Evolutionary conservation across 164 flowering plant genomes (phyloP).

Genomic region (Hamamelis virginiana): DNA sequence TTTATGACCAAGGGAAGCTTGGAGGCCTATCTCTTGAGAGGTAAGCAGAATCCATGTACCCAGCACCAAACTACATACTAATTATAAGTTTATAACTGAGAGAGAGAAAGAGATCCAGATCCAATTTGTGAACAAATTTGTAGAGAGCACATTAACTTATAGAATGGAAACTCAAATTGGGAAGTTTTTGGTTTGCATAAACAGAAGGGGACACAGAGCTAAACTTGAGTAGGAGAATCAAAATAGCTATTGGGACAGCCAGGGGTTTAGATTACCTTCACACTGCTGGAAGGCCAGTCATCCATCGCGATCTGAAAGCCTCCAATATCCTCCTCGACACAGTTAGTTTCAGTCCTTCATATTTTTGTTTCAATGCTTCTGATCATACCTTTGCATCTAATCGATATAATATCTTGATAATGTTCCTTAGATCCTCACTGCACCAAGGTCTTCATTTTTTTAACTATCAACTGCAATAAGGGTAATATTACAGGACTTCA

Average conservation of each 20-base stretch:
- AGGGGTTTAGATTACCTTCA: conserved; percentile 37
- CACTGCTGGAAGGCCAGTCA: conserved; percentile 19
- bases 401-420: too few relatives aligned
- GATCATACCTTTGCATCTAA: too few relatives aligned
- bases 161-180: too few relatives aligned
- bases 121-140: neutral
- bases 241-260: conserved; percentile 32
- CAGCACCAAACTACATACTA: neutral
- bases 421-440: neutral
- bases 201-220: conserved; percentile 15
- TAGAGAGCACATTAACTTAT: too few relatives aligned
- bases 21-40: conserved; percentile 21
- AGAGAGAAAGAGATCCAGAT: too few relatives aligned
- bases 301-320: conserved; percentile 36
- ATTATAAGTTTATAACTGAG: too few relatives aligned
- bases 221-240: conserved; percentile 33
- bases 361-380: too few relatives aligned
- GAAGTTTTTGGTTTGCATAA: conserved; percentile 2
- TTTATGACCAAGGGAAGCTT: conserved; percentile 34
- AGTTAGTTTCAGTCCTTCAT: conserved; percentile 13
- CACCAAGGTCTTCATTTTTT: neutral
- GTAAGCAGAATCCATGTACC: conserved; percentile 9
- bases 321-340: conserved; percentile 32
- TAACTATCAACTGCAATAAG: neutral
- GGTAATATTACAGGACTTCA: conserved; percentile 24